phyloP scores from a whole-genome alignment of 176 grass and related monocot species.

The Alopecurus myosuroides region DNA sequence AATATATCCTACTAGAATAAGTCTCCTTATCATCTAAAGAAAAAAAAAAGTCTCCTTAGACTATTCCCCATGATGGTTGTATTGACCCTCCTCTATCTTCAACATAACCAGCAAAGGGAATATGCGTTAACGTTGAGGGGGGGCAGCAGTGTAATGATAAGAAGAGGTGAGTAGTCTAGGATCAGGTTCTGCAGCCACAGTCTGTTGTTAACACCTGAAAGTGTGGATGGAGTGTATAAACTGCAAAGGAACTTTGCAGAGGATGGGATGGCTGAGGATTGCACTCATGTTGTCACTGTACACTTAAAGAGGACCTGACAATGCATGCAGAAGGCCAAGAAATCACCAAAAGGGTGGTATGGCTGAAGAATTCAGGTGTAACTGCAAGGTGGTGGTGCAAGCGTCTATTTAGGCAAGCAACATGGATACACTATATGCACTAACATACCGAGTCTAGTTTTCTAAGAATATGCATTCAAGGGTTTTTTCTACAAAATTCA shows the following conservation, averaged over 20 bases:
- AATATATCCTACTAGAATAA: not conserved
- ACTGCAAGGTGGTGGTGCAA: not conserved
- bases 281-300: not conserved
- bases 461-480: not conserved
- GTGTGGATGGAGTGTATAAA: not conserved
- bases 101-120: not conserved
- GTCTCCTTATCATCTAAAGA: no score
- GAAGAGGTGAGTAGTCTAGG: not conserved
- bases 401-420: not conserved
- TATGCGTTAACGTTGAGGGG: not conserved
- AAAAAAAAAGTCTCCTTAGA: not conserved
- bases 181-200: not conserved
- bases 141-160: not conserved
- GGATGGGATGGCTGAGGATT: not conserved
- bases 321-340: not conserved
- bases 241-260: not conserved
- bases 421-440: not conserved
- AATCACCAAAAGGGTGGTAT: not conserved
- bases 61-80: not conserved
- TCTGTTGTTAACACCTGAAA: not conserved
- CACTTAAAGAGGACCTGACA: not conserved
- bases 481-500: not conserved
- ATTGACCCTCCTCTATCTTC: not conserved
- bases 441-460: not conserved
- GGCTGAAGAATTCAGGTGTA: not conserved